Percentiles rank a stretch among this genome's conserved stretches.
phyloP scores from a whole-genome alignment of 371 early-diverging fungal species.

The Mucor lusitanicus region DNA sequence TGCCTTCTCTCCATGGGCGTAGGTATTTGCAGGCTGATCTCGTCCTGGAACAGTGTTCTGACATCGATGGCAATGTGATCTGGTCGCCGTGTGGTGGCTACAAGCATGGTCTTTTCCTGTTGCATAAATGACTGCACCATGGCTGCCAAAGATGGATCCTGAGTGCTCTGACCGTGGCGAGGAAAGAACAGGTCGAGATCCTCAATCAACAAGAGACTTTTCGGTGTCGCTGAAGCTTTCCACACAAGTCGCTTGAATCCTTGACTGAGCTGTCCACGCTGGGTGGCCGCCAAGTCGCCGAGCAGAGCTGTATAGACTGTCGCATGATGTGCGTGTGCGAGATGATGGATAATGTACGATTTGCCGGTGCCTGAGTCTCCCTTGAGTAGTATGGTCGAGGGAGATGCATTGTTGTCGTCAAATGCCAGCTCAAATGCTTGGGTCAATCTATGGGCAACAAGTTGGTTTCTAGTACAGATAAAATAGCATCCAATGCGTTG shows the following conservation, averaged over 20 bases:
- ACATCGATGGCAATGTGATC: neutral
- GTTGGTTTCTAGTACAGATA: neutral
- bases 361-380: conserved; percentile 55
- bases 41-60: conserved; percentile 10
- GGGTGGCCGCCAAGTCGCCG: conserved; percentile 40
- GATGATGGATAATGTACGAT: conserved; percentile 22
- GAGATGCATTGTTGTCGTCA: conserved; percentile 6
- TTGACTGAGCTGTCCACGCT: conserved; percentile 40
- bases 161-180: conserved; percentile 30
- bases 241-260: conserved; percentile 36
- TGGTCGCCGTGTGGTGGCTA: conserved; percentile 15
- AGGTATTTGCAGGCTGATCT: conserved; percentile 50
- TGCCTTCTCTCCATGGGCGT: conserved; percentile 52
- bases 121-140: neutral
- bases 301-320: conserved; percentile 24
- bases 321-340: conserved; percentile 26
- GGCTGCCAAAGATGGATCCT: conserved; percentile 9
- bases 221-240: conserved; percentile 12
- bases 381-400: conserved; percentile 25
- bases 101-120: neutral
- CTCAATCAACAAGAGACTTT: conserved; percentile 49
- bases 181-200: conserved; percentile 61
- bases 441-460: conserved; percentile 21
- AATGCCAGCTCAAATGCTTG: conserved; percentile 42
- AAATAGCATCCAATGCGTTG: neutral